These are phyloP conservation scores for Carex kokanica DNA, from an alignment of 176 grass and related monocot genomes.

Conservation along the genomic window DNA sequence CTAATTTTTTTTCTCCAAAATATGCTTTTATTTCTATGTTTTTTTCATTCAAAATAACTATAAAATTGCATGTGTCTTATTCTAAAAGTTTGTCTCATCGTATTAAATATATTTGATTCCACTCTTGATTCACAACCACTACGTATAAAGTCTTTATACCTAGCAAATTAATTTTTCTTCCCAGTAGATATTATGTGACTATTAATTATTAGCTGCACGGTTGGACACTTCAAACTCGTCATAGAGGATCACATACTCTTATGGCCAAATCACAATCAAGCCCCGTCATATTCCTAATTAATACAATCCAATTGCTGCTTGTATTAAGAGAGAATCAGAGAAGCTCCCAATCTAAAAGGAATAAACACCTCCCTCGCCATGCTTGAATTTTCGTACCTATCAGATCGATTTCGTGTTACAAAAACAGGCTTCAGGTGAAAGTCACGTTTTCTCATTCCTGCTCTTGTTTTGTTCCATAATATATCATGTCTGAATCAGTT, in stretches of 20 bases:
- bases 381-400: constrained; percentile 18
- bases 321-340: constrained; percentile 5
- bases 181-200: too few species aligned
- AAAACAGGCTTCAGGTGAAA: constrained; percentile 19
- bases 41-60: too few species aligned
- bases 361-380: not conserved
- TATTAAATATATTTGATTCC: too few species aligned
- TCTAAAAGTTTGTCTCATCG: too few species aligned
- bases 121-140: too few species aligned
- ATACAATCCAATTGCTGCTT: not conserved
- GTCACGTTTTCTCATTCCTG: constrained; percentile 9
- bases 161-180: too few species aligned
- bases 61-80: too few species aligned
- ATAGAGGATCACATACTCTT: not conserved
- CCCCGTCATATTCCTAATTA: not conserved
- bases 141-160: too few species aligned
- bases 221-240: not conserved
- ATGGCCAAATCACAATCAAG: not conserved
- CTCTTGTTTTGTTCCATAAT: not conserved
- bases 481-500: constrained; percentile 10
- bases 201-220: too few species aligned
- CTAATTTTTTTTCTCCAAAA: too few species aligned
- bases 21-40: too few species aligned
- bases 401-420: constrained; percentile 6
- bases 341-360: not conserved